Evolutionary conservation across 208 protist genomes (phyloP), one percentile per base, ranked within the genome.

Genomic region (Crithidia mellificae): DNA sequence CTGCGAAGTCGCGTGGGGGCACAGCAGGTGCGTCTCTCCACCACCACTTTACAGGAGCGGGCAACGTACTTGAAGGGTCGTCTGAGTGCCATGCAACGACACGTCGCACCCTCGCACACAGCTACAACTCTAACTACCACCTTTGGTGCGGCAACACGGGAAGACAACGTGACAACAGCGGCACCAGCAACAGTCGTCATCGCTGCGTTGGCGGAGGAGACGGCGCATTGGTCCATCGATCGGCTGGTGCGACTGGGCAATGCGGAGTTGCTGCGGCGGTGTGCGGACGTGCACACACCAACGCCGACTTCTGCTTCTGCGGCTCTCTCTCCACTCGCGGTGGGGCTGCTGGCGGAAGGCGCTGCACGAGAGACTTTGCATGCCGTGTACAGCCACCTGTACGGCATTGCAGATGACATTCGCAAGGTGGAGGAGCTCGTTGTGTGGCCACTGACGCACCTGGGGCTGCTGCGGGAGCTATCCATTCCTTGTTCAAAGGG

Each of bases 361-460:
- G 5, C 24, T 6, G 27, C 7, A 24, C 1, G 15, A 15, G 38
- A 54, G 24, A 32, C 49, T 0, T 0, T 44, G 20, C 32, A 43
- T 11, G 27, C 34, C 8, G 67, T 66, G 24, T 93, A 87, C 50
- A n/a, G 27, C 4, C 74, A 80, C 27, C 77, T 94, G n/a, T 85
- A 90, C 66, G 86, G 81, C 54, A 46, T 96, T 17, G 63, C 78
- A 7, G 75, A 73, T 7, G 74, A 66, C 20, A 68, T 93, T 11
- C 41, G 68, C 49, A 69, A 72, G 27, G 64, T 96, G 74, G 85
- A 92, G 79, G 74, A 84, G 61, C 62, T 93, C 27, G 66, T 87
- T 0, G 83, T 96, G 74, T 94, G 87, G 87, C 88, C 91, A 38
- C 78, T 96, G 49, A 75, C 77, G 38, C 84, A 93, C 49, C 66